Evolutionary conservation across 176 grass and related monocot species (phyloP).

Genomic region (Lolium multiflorum): DNA sequence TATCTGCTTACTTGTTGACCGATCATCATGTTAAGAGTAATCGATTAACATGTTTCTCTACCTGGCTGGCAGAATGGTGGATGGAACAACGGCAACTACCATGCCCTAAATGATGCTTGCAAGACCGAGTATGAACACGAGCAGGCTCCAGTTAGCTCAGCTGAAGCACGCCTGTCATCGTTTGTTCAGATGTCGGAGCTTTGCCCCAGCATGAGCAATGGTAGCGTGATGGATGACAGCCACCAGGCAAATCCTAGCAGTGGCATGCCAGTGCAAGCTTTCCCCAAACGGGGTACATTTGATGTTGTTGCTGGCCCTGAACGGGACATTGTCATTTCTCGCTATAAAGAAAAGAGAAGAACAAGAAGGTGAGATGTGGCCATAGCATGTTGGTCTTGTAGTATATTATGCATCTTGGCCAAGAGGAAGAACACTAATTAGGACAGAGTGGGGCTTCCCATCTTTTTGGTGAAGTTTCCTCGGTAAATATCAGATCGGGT

Average conservation of each 20-base stretch:
- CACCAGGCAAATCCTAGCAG: conserved; percentile 25
- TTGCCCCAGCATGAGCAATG: conserved; percentile 56
- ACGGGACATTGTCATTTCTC: conserved; percentile 67
- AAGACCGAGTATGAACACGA: conserved; percentile 51
- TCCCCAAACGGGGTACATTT: conserved; percentile 49
- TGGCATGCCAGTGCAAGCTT: conserved; percentile 40
- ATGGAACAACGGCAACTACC: conserved; percentile 45
- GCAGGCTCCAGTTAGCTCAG: conserved; percentile 54
- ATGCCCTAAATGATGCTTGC: conserved; percentile 35
- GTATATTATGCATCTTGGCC: no score
- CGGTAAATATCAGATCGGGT: not conserved
- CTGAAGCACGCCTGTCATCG: conserved; percentile 60
- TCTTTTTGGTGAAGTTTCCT: not conserved
- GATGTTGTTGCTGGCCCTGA: conserved; percentile 64
- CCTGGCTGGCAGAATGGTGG: conserved; percentile 43
- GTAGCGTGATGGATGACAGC: conserved; percentile 34
- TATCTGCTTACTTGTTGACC: conserved; percentile 3
- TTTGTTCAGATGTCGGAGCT: conserved; percentile 74
- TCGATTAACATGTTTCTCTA: conserved; percentile 8
- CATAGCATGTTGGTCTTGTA: not conserved
- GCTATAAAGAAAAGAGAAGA: conserved; percentile 97
- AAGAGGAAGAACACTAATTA: no score
- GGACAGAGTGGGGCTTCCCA: no score
- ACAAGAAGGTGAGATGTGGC: conserved; percentile 72
- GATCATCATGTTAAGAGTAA: not conserved